These are phyloP conservation scores for Trifolium subterraneum DNA, from an alignment of 306 rosid species.

Conservation along the genomic window DNA sequence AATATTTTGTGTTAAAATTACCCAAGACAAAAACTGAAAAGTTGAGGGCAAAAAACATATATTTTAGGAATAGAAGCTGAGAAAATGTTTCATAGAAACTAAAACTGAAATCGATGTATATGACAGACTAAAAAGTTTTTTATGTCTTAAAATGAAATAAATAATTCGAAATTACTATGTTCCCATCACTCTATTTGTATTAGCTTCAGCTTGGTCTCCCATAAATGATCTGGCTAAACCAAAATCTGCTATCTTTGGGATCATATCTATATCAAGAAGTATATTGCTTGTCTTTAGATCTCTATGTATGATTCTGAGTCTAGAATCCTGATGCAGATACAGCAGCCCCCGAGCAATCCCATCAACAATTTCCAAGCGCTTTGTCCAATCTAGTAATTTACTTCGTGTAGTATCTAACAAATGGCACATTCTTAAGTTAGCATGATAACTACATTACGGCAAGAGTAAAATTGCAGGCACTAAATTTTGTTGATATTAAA, in stretches of 20 bases:
- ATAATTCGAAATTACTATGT: slow-evolving; percentile 12
- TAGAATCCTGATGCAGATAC: slow-evolving; percentile 36
- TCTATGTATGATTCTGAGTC: slow-evolving; percentile 31
- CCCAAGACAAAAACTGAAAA: no score
- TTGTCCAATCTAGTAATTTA: not conserved
- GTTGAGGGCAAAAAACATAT: slow-evolving; percentile 14
- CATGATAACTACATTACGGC: not conserved
- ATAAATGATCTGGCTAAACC: slow-evolving; percentile 31
- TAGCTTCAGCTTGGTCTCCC: slow-evolving; percentile 21
- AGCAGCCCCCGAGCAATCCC: slow-evolving; percentile 24
- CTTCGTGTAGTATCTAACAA: not conserved
- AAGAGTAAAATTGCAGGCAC: not conserved
- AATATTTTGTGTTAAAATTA: not conserved
- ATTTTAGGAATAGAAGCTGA: no score
- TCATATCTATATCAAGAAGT: slow-evolving; percentile 32
- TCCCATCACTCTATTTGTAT: slow-evolving; percentile 39
- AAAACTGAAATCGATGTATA: not conserved
- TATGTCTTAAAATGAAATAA: not conserved
- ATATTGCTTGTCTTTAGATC: slow-evolving; percentile 33
- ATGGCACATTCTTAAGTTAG: not conserved
- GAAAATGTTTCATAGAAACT: not conserved
- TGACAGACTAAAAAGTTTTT: not conserved
- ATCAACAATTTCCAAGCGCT: slow-evolving; percentile 23
- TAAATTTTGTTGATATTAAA: not conserved
- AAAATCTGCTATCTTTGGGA: slow-evolving; percentile 36